A percentile compares a stretch with the other conserved stretches of the same genome.
These are phyloP conservation scores for Hordeum vulgare DNA, from an alignment of 176 grass and related monocot genomes.

Conservation along the genomic window DNA sequence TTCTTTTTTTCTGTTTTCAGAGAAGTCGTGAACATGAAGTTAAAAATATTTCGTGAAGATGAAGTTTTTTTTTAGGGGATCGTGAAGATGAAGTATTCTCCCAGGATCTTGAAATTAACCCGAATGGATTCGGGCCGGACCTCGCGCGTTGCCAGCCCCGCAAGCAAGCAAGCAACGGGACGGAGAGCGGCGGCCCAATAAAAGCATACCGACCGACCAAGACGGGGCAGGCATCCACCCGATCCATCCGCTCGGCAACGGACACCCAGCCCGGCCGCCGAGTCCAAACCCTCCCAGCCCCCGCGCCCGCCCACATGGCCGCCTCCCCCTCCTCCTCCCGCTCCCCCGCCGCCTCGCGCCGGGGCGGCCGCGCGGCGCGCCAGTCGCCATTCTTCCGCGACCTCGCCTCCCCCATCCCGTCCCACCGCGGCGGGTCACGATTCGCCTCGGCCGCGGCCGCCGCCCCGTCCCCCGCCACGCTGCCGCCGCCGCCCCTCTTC, in stretches of 20 bases:
- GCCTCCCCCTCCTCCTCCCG: slow-evolving; percentile 33
- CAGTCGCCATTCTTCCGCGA: slow-evolving; percentile 72
- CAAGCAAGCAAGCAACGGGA: slow-evolving; percentile 10
- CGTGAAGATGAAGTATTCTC: neutral
- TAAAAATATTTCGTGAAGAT: neutral
- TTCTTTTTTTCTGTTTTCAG: neutral
- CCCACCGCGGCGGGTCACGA: slow-evolving; percentile 42
- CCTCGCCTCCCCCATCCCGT: slow-evolving; percentile 55
- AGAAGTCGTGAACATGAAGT: neutral
- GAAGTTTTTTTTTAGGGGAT: too few species aligned
- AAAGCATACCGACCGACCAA: neutral
- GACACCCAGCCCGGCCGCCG: neutral
- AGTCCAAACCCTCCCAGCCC: slow-evolving; percentile 26
- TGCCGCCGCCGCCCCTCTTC: slow-evolving; percentile 63
- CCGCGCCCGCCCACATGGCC: slow-evolving; percentile 9
- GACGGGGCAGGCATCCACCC: neutral
- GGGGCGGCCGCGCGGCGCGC: slow-evolving; percentile 28
- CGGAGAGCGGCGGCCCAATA: slow-evolving; percentile 15
- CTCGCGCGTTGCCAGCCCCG: neutral
- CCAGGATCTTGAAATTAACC: neutral
- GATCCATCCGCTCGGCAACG: neutral
- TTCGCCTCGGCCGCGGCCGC: slow-evolving; percentile 23
- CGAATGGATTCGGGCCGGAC: neutral
- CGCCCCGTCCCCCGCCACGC: slow-evolving; percentile 10
- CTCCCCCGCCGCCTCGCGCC: slow-evolving; percentile 29